Evolutionary conservation across 768 basidiomycete species (phyloP), one percentile per base, ranked within the genome.

Genomic region (Sporobolomyces phaffii): DNA sequence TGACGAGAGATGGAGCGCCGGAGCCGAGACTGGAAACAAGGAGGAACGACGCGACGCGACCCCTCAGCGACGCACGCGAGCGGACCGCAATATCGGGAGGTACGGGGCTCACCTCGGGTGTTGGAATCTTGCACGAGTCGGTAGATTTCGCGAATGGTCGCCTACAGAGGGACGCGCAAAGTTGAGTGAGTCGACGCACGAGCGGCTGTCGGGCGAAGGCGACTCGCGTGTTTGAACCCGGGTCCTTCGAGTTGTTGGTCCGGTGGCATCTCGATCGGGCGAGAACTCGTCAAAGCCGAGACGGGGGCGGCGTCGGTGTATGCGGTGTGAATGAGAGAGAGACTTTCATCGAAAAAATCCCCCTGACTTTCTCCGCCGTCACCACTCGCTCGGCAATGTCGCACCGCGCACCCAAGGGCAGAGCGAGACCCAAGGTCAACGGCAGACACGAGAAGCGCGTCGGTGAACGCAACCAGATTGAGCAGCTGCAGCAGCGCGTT

Each of bases 401-500:
- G 24, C 8, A 34, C 34, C 10, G 15, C 8, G 22, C 14, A 6
- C 14, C 7, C 13, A 45, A 44, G 24, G 13, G 29, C 5, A 29
- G 33, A 33, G 22, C 56, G 41, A 58, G 31, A 43, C 5, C 24
- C 2, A 56, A 56, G 26, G 26, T 28, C 41, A 17, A 58, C 31
- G 29, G 29, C 9, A 58, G 34, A 13, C 7, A 33, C 11, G 56
- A 58, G 15, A 58, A 58, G 43, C 28, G 56, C 2, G 1, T 2
- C 5, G 26, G 11, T n/a, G 65, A 76, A 65, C 68, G 76, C 69
- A 53, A 74, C 26, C 76, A 77, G 65, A 65, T 80, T 57, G 67
- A 70, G 26, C 73, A 74, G 41, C 73, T 80, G 40, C 75, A 80
- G 62, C 43, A 56, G 14, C 62, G 65, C 29, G 73, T 79, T 15